Evolutionary conservation across 2,329 filamentous ascomycete genomes (phyloP).

Genomic region (Colletotrichum horii): DNA sequence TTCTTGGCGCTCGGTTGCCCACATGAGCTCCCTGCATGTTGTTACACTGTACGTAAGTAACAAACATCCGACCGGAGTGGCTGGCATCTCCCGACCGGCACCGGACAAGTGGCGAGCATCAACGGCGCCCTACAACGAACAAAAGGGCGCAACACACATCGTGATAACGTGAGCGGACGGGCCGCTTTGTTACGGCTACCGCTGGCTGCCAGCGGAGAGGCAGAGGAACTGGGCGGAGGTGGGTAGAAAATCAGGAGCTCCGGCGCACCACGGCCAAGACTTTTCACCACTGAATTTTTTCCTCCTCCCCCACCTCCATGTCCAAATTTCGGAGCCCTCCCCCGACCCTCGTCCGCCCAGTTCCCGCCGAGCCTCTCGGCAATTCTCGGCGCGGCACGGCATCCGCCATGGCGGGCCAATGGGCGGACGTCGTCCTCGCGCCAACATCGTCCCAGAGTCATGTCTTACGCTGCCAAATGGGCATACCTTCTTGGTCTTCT

Average conservation of each 20-base stretch:
- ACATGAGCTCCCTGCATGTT: background rate
- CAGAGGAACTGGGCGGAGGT: background rate
- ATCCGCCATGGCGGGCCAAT: constrained; percentile 15
- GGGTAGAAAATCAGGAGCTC: background rate
- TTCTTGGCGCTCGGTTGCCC: background rate
- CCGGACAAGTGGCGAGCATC: background rate
- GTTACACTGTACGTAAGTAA: constrained; percentile 4
- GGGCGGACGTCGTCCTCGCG: background rate
- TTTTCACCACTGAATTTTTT: background rate
- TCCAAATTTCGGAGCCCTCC: constrained; percentile 3
- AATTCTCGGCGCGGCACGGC: constrained; percentile 20
- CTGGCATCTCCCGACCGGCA: background rate
- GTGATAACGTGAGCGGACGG: background rate
- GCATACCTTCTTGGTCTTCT: background rate
- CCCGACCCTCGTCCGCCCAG: background rate
- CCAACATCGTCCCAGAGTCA: constrained; percentile 15
- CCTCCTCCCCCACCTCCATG: background rate
- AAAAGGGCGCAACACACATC: background rate
- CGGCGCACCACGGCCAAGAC: constrained; percentile 1
- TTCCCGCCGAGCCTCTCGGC: constrained; percentile 21
- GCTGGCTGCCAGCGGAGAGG: background rate
- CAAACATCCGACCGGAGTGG: background rate
- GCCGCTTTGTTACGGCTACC: constrained; percentile 1
- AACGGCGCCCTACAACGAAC: background rate
- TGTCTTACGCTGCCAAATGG: constrained; percentile 5